phyloP scores from a whole-genome alignment of 371 early-diverging fungal genomes.

The Zopfochytrium polystomum region DNA sequence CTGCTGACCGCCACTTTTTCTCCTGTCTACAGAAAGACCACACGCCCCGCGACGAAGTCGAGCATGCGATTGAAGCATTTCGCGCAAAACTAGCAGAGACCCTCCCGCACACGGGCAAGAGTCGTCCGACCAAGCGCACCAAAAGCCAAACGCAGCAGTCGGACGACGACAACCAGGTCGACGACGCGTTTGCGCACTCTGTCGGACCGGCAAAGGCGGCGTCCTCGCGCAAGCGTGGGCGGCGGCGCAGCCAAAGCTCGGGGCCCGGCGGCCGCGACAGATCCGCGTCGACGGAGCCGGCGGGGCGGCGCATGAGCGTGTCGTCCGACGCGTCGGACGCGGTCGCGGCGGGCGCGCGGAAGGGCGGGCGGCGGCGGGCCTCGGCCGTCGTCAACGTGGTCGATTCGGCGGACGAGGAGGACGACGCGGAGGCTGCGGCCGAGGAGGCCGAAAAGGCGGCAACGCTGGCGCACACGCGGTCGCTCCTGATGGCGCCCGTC shows the following conservation, averaged over 20 bases:
- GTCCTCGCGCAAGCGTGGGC: no score
- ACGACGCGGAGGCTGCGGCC: neutral
- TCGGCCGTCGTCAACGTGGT: no score
- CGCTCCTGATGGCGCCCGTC: neutral
- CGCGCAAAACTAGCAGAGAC: slow-evolving; percentile 10
- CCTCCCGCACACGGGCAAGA: neutral
- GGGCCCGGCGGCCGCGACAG: no score
- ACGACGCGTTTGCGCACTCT: no score
- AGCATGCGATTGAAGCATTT: slow-evolving; percentile 24
- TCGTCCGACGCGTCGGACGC: no score
- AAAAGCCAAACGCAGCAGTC: slow-evolving; percentile 3
- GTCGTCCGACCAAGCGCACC: neutral
- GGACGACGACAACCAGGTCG: no score
- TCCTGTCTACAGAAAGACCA: slow-evolving; percentile 50
- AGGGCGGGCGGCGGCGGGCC: neutral
- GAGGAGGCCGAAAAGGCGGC: slow-evolving; percentile 1
- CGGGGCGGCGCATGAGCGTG: no score
- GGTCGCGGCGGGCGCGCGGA: neutral
- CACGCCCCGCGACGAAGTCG: slow-evolving; percentile 57
- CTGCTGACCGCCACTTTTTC: neutral
- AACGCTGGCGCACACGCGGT: no score
- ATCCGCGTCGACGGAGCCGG: no score
- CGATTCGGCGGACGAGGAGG: neutral
- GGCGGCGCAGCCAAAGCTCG: no score
- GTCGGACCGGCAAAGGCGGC: no score